Evolutionary conservation across 1,139 yeast species (phyloP), one percentile per base, ranked within the genome.

Genomic region (Kodamaea fungicola): DNA sequence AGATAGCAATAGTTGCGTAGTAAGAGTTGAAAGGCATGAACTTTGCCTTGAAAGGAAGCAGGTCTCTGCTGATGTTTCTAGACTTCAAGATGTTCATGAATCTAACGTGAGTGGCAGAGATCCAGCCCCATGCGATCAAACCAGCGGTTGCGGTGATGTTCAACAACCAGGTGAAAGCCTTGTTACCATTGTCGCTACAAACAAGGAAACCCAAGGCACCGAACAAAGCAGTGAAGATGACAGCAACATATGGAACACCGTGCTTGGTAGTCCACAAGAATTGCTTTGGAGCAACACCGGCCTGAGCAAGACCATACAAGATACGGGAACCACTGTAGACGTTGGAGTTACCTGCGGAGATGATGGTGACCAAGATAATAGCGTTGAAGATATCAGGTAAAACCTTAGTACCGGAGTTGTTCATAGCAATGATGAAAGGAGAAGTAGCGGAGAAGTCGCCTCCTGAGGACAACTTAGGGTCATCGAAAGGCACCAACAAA

Each of bases 301-400:
- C 73, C 44, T 69, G 67, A 9, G 86, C 83, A 56, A 85, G 67
- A 16, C 85, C 83, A 52, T 74, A 82, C 40, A 85, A 58, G 35
- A 82, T 71, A 63, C 95, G 74, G 3, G 94, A 83, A 29, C 89
- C 89, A 50, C 83, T 78, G 59, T 85, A 85, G 34, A 85, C 73
- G 55, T 83, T 81, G n/a, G 90, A 81, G 63, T 84, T 85, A 52
- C 84, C 94, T 19, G 94, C 95, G 7, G 90, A 82, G 37, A 83
- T 67, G 46, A 84, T 77, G 22, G 94, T 81, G 27, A 74, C 53
- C 34, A 83, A 61, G 46, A 85, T 80, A 32, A 84, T 83, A 16
- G 86, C 94, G 56, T 84, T 85, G 67, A 85, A 81, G 40, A 84
- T 80, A 50, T 80, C 76, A 33, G 88, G 86, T 42, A 83, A 60